Evolutionary conservation across 257 asterid genomes (phyloP), one percentile per base, ranked within the genome.

Genomic region (Dorcoceras hygrometricum): DNA sequence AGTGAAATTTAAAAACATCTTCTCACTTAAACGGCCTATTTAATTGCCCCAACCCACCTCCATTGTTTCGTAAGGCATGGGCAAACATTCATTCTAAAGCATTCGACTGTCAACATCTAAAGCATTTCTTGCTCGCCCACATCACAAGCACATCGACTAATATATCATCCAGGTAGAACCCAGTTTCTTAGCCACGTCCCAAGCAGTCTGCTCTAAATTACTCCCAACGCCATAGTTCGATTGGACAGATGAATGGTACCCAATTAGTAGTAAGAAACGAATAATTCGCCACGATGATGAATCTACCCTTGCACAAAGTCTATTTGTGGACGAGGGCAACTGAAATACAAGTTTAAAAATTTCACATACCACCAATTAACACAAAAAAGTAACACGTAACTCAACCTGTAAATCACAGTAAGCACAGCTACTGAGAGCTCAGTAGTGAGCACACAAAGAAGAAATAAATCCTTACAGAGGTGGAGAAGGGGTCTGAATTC

Each of bases 401-500:
- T 18, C 54, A 11, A 64, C 16, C 60, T 3, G 31, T 23, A n/a
- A 64, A 46, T 20, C 58, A 28, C 28, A 65, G 48, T 71, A 46
- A 18, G 54, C 19, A 24, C 28, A 16, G 22, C 10, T 20, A 68
- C 31, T 12, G 16, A 22, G 22, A 53, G 18, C 22, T n/a, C 14
- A 5, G 43, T 8, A 68, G 26, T 39, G 59, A 12, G 16, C 29
- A 61, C 16, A 28, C 1, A 24, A 5, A 50, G 36, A 55, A 59
- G n/a, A 8, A 58, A 16, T n/a, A 4, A 29, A 16, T 5, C n/a
- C 85, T 83, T 71, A 86, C 91, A 84, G 80, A 55, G 93, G 78
- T 23, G 87, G 90, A 61, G 89, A 69, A 32, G 86, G 79, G 32
- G 89, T 69, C 78, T 79, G 95, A 72, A 80, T 69, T 59, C 89